Evolutionary conservation across 306 rosid genomes (phyloP), one percentile per base, ranked within the genome.

Genomic region (Dryas alaskensis): DNA sequence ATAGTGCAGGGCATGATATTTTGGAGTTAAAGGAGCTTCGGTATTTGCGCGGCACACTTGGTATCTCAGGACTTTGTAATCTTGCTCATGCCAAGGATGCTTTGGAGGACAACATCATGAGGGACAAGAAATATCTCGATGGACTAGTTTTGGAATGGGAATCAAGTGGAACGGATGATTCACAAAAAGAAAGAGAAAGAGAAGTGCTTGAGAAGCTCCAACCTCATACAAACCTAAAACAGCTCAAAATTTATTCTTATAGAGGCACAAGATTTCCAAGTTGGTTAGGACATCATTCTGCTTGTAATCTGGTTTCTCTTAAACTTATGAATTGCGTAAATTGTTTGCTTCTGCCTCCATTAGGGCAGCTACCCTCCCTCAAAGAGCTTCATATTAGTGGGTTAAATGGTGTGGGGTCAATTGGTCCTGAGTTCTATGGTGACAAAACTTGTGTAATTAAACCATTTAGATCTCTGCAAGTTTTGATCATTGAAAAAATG

Each of bases 281-380:
- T 31, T 82, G 83, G 86, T 2, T 82, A 4, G 63, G 55, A 46
- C 25, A 75, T 54, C 48, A 0, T 65, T 22, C 22, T 22, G 0
- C 22, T 0, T 22, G 22, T 78, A 59, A 57, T 72, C 40, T 78
- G 27, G 46, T 4, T 37, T 10, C 2, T 25, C 19, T 53, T 46
- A 16, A n/a, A 1, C 60, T 51, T 13, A 0, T 0, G 7, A 3
- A 14, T 16, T 72, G 58, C 3, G n/a, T 6, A 12, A 58, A 59
- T 16, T 72, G 76, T 10, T 9, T 0, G 3, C 1, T 46, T 0
- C 39, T 67, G 72, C 80, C 78, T 2, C 16, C 67, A 13, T 48
- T 82, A 10, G 83, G 66, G 8, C 65, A 39, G 54, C 76, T 82
- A 31, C 78, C 73, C 39, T 22, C 65, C 14, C 77, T 78, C 10